Conservation (phyloP, 768 basidiomycete species). For the Rickenella mellea region DNA sequence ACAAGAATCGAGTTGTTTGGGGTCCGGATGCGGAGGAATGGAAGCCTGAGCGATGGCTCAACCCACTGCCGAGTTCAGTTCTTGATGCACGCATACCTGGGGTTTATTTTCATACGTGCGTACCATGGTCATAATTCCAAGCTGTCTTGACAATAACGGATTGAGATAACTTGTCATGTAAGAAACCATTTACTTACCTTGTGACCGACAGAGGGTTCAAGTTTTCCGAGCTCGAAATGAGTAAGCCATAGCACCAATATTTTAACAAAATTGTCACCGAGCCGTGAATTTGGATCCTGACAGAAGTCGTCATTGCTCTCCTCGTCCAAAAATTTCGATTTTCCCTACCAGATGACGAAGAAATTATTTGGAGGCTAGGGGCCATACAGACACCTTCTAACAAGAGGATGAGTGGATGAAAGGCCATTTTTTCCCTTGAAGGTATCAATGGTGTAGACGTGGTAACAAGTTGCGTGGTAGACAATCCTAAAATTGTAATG, state of each 20-base stretch:
- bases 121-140: slow-evolving; percentile 31
- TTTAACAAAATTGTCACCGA: not conserved
- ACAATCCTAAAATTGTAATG: too few species aligned
- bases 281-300: too few species aligned
- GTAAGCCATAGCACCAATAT: slow-evolving; percentile 2
- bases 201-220: slow-evolving; percentile 3
- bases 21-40: slow-evolving; percentile 37
- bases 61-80: slow-evolving; percentile 23
- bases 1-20: slow-evolving; percentile 22
- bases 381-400: slow-evolving; percentile 18
- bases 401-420: slow-evolving; percentile 6
- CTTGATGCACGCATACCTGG: slow-evolving; percentile 31
- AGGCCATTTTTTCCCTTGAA: slow-evolving; percentile 17
- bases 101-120: slow-evolving; percentile 34
- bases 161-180: slow-evolving; percentile 19
- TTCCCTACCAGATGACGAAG: slow-evolving; percentile 12
- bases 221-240: slow-evolving; percentile 11
- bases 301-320: slow-evolving; percentile 19
- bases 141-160: slow-evolving; percentile 34
- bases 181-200: too few species aligned
- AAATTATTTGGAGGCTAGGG: slow-evolving; percentile 20
- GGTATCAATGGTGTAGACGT: too few species aligned
- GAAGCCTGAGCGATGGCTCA: slow-evolving; percentile 44
- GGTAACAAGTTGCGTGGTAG: too few species aligned
- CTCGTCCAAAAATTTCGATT: slow-evolving; percentile 18